These are phyloP conservation scores for Candida ulmi DNA, from an alignment of 805 yeast genomes.

Conservation along the genomic window DNA sequence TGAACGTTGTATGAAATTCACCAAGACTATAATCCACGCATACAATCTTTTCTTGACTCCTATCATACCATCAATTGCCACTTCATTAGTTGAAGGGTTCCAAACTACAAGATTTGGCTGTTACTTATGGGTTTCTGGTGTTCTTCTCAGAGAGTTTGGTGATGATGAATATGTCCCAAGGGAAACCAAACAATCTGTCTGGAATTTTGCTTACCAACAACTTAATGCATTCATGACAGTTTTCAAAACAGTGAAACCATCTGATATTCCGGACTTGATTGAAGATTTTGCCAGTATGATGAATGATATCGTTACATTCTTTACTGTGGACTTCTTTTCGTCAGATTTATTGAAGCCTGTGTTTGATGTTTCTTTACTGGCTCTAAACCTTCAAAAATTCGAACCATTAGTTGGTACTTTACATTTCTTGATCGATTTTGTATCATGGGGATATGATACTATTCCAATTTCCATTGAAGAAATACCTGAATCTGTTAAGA, in stretches of 20 bases:
- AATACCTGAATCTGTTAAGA: conserved; percentile 51
- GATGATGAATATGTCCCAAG: conserved; percentile 47
- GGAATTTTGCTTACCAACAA: conserved; percentile 71
- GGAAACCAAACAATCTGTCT: conserved; percentile 53
- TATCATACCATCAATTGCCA: conserved; percentile 59
- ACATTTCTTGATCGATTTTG: conserved; percentile 74
- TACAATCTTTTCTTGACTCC: conserved; percentile 52
- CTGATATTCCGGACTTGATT: conserved; percentile 47
- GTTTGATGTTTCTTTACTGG: conserved; percentile 53
- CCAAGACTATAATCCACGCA: conserved; percentile 60
- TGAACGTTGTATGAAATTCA: conserved; percentile 67
- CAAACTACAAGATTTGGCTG: conserved; percentile 68
- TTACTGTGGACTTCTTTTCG: conserved; percentile 47
- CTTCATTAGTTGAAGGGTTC: conserved; percentile 65
- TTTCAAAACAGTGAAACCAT: conserved; percentile 24
- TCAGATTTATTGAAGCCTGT: conserved; percentile 43
- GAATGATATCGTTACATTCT: conserved; percentile 71
- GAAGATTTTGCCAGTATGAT: conserved; percentile 86
- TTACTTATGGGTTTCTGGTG: conserved; percentile 86
- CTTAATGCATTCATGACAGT: conserved; percentile 49
- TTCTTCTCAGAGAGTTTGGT: conserved; percentile 68
- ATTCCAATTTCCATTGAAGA: conserved; percentile 72
- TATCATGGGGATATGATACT: conserved; percentile 76
- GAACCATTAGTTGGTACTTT: conserved; percentile 68
- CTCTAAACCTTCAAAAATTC: conserved; percentile 53